Evolutionary conservation across 345 rosid genomes (phyloP).

Genomic region (Microthlaspi erraticum): DNA sequence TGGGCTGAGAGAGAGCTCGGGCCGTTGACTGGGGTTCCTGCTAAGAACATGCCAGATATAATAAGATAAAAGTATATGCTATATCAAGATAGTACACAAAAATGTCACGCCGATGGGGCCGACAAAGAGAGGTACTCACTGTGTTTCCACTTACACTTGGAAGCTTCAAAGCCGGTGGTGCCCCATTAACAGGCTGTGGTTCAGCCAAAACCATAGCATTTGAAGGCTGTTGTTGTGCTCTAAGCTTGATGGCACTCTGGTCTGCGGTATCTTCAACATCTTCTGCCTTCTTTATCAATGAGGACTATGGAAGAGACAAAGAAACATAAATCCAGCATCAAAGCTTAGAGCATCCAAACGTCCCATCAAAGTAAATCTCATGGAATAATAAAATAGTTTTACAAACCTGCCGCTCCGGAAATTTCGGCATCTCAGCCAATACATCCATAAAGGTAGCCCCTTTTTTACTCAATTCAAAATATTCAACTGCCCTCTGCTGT

Average conservation of each 20-base stretch:
- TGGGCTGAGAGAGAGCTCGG: slow-evolving; percentile 52
- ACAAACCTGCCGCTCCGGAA: slow-evolving; percentile 95
- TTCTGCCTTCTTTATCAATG: slow-evolving; percentile 88
- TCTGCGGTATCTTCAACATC: slow-evolving; percentile 94
- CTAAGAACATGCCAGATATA: slow-evolving; percentile 29
- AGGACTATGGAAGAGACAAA: slow-evolving; percentile 58
- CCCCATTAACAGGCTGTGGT: slow-evolving; percentile 65
- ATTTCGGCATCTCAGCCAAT: slow-evolving; percentile 99
- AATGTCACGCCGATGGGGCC: slow-evolving; percentile 6
- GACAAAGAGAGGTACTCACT: slow-evolving; percentile 50
- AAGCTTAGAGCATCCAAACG: slow-evolving; percentile 14
- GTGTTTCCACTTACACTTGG: slow-evolving; percentile 61
- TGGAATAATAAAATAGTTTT: slow-evolving; percentile 20
- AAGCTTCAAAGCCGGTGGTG: slow-evolving; percentile 70
- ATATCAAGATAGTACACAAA: slow-evolving; percentile 14
- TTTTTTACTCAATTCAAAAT: slow-evolving; percentile 90
- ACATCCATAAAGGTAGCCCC: slow-evolving; percentile 84
- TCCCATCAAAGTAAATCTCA: slow-evolving; percentile 21
- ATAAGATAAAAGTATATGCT: slow-evolving; percentile 20
- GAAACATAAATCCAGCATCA: no score
- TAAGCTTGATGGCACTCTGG: slow-evolving; percentile 96
- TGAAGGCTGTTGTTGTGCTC: slow-evolving; percentile 91
- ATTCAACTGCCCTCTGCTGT: slow-evolving; percentile 97
- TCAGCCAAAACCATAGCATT: slow-evolving; percentile 92
- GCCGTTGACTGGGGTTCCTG: slow-evolving; percentile 65